Evolutionary conservation across 352 stramenopile genomes (phyloP), one percentile per base, ranked within the genome.

Genomic region (Salisapilia sapeloensis): DNA sequence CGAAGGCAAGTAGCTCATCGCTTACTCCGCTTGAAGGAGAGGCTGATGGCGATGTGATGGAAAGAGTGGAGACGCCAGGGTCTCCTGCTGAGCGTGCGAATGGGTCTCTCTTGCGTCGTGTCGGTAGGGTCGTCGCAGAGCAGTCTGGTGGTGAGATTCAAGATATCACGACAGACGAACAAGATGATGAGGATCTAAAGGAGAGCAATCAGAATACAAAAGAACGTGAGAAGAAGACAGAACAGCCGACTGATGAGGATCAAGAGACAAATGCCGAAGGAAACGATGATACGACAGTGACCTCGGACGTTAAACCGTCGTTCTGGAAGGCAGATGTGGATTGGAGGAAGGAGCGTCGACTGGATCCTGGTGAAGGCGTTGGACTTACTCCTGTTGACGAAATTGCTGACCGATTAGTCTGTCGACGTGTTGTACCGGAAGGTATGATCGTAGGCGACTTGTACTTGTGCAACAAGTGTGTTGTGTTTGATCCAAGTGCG

Each of bases 121-220:
- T 90, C 18, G 71, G 75, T 15, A 60, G 69, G 13, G 56, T 83
- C 1, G 56, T 90, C 2, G 75, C 75, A 0, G 56, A 75, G 26
- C 62, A 90, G 37, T 46, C 66, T 22, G 69, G 69, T 9, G 71
- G 71, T 13, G 71, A 86, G 35, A 86, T 86, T 37, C 57, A 51
- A 37, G 71, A 86, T 23, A 86, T 86, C 39, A 86, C 71, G 6
- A 60, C 48, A 0, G 70, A 85, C 31, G 48, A 59, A 11, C 29
- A 48, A 5, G 20, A 10, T 13, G 30, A 40, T 5, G 36, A 54
- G 12, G 25, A 44, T 4, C 20, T 12, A 18, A 33, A 44, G 16
- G 5, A 21, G 5, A 7, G 7, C 29, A 19, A 9, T 32, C 39
- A 53, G 23, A 24, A n/a, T n/a, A n/a, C n/a, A n/a, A n/a, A 48